These are phyloP conservation scores for Ramalina intermedia DNA, from an alignment of 495 filamentous ascomycete genomes.

Conservation along the genomic window DNA sequence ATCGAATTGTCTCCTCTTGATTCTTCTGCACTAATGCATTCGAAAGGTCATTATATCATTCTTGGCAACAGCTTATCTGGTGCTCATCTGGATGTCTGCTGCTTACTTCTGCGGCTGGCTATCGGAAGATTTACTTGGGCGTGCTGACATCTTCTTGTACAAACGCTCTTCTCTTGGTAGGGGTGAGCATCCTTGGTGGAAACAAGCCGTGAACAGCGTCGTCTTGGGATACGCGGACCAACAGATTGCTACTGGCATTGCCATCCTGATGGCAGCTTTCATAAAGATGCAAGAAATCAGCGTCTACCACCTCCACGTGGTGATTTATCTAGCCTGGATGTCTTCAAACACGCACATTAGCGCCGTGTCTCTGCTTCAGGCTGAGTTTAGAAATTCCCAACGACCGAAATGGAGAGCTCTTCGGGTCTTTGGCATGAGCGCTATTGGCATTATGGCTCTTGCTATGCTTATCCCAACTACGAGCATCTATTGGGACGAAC, in stretches of 20 bases:
- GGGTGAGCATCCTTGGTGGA: background rate
- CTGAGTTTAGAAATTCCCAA: background rate
- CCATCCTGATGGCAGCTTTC: background rate
- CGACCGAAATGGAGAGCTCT: background rate
- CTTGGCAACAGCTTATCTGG: background rate
- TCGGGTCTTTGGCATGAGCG: background rate
- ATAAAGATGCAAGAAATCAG: background rate
- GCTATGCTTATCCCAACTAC: background rate
- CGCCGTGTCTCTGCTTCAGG: background rate
- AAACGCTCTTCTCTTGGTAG: background rate
- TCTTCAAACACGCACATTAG: background rate
- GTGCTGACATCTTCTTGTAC: background rate
- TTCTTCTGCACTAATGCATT: no score
- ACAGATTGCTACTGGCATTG: background rate
- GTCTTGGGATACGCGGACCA: background rate
- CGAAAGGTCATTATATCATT: background rate
- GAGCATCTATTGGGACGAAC: background rate
- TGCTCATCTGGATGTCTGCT: background rate
- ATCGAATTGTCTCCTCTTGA: background rate
- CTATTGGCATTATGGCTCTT: background rate
- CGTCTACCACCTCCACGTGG: background rate
- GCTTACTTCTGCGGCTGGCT: no score
- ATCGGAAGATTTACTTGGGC: no score
- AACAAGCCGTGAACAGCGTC: background rate
- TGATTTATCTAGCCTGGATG: background rate